Base-by-base conservation (phyloP, 495 filamentous ascomycete species). In the Aspergillus hancockii region DNA sequence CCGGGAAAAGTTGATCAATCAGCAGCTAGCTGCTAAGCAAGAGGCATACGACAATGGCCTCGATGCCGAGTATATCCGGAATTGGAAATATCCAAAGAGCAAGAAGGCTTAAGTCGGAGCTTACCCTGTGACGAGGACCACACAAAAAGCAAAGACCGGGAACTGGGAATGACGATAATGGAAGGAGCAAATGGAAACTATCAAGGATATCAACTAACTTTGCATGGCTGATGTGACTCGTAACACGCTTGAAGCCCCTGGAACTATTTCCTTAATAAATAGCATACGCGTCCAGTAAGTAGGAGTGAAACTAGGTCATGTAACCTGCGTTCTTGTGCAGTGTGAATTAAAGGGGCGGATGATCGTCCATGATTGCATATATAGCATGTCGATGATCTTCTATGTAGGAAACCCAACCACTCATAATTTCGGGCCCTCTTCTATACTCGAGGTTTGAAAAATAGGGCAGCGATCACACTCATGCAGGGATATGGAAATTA, bases 41-140 rank as follows among this genome's bases (percentile, higher is more conserved):
- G 77, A 80, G 68, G 86, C 88, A 0, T 89, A 79, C 66, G 82
- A 88, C 71, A 74, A 81, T 49, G 88, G 88, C 12, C 63, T 89
- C 52, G 88, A 90, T 72, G 85, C 86, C 31, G 75, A 83, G n/a
- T 74, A 84, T 36, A 78, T 89, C 63, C 82, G 76, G 23, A 77
- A 83, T 18, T 91, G 88, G 88, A 72, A 61, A 14, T 91, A 62
- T 43, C 54, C 68, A 4, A 68, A 36, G 41, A 7, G 57, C 6
- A 68, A 36, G 41, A 10, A 59, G 61, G 8, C 23, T 4, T 50
- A 28, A 45, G 16, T 13, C 36, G 36, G 10, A n/a, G 36, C 3
- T 40, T 40, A 13, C 16, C 10, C 12, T 4, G 16, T 3, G 36
- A 10, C 12, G 25, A 28, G 25, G n/a, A n/a, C n/a, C n/a, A n/a